A percentile compares a stretch with the other conserved stretches of the same genome.
phyloP scores from a whole-genome alignment of 148 eudicot species.

The Diospyros kaki region DNA sequence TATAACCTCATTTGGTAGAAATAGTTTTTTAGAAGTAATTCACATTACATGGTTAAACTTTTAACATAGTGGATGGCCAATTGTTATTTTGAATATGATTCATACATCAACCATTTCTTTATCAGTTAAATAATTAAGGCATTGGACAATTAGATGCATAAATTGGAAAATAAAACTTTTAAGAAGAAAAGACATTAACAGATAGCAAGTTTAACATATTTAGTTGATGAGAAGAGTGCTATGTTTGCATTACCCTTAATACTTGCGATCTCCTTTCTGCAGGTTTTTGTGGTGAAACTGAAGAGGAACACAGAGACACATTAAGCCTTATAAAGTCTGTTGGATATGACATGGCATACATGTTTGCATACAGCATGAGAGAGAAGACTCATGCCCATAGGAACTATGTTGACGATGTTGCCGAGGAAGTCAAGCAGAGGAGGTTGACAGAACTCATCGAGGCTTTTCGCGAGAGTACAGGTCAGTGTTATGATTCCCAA shows the following conservation, averaged over 20 bases:
- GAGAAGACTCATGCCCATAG: constrained; percentile 99
- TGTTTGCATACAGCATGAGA: constrained; percentile 99
- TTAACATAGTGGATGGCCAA: background rate
- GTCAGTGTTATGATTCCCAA: constrained; percentile 75
- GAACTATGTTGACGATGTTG: constrained; percentile 77
- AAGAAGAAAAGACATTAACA: background rate
- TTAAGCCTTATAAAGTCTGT: constrained; percentile 70
- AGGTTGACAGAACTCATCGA: constrained; percentile 83
- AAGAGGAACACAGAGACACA: constrained; percentile 77
- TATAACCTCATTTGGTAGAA: background rate
- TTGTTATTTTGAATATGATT: background rate
- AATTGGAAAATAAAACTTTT: too few species aligned
- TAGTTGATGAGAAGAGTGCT: too few species aligned
- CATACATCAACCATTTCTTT: background rate
- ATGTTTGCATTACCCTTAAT: background rate
- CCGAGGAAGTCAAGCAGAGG: constrained; percentile 78
- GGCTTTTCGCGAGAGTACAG: constrained; percentile 84
- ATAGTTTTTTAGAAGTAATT: background rate
- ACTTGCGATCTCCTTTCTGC: constrained; percentile 18
- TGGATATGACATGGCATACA: constrained; percentile 95
- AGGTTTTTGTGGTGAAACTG: constrained; percentile 96
- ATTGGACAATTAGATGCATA: background rate
- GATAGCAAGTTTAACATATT: background rate
- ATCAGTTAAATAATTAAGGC: background rate
- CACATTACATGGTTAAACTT: background rate